Evolutionary conservation across 2,329 filamentous ascomycete genomes (phyloP), one percentile per base, ranked within the genome.

Genomic region (Penicillium decumbens): DNA sequence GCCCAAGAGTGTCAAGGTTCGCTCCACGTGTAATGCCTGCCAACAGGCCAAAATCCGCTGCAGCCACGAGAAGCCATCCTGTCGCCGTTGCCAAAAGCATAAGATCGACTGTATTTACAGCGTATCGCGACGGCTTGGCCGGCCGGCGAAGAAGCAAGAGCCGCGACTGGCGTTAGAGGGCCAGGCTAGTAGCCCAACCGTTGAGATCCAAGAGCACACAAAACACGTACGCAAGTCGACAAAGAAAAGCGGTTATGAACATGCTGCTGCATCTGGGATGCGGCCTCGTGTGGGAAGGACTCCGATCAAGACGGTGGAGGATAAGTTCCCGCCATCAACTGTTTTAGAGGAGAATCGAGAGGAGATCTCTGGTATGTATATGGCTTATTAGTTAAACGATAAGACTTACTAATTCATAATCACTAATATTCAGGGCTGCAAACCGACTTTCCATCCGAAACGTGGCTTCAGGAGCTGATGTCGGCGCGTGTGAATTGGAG

Each of bases 11-110:
- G 65, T 68, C 33, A 69, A 69, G 40, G 59, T 68, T 18, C 65
- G 67, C 40, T 68, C 66, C 5, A 70, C 67, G 6, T 70, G 67
- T 56, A 69, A 70, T 47, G 65, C 67, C n/a, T 70, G 67, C 23
- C 67, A 70, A 40, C 65, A 68, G 45, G 67, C 67, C 8, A 70
- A 70, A 33, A 69, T 70, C 13, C 62, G 67, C 6, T 70, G 67
- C 57, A 66, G 67, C 23, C 67, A 70, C 50, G 65, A 69, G 45
- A 67, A 62, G 20, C 65, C 65, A 6, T 62, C 65, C 1, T 70
- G 67, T 50, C 62, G 61, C 13, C 55, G 67, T 28, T 70, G 67
- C 28, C 63, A 63, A 40, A 67, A 65, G 29, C 66, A 70, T 15
- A 64, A 65, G 18, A 62, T 68, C 3, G 56, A 61, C 3, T 70